phyloP scores from a whole-genome alignment of 2,329 filamentous ascomycete species.

The Gaeumannomyces tritici region DNA sequence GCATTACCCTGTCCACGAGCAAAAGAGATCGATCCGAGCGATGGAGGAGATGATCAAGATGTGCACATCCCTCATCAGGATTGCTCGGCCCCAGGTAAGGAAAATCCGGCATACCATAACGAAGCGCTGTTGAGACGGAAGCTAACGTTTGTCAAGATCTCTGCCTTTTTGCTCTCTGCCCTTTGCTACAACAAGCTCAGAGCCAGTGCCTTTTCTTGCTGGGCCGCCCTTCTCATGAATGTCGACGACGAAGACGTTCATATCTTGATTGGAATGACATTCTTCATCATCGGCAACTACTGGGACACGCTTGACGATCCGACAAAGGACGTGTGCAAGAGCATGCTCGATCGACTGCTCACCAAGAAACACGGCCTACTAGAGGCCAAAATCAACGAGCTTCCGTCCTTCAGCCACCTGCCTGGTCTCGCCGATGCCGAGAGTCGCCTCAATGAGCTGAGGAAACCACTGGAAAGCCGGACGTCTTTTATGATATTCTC shows the following conservation, averaged over 20 bases:
- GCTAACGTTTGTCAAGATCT: slow-evolving; percentile 49
- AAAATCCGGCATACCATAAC: not conserved
- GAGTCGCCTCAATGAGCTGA: slow-evolving; percentile 52
- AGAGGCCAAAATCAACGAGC: slow-evolving; percentile 56
- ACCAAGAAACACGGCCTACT: slow-evolving; percentile 52
- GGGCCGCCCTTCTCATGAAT: slow-evolving; percentile 67
- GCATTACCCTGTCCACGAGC: slow-evolving; percentile 53
- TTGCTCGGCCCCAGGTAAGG: slow-evolving; percentile 74
- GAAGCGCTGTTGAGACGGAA: not conserved
- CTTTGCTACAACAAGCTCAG: slow-evolving; percentile 67
- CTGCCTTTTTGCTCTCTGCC: slow-evolving; percentile 82
- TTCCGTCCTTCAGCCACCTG: slow-evolving; percentile 71
- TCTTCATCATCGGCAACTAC: slow-evolving; percentile 75
- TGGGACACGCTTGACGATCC: slow-evolving; percentile 59
- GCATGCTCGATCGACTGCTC: slow-evolving; percentile 56
- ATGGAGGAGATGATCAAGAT: slow-evolving; percentile 82
- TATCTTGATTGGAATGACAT: slow-evolving; percentile 75
- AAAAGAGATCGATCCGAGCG: slow-evolving; percentile 67
- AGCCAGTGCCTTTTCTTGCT: slow-evolving; percentile 71
- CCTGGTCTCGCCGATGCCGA: slow-evolving; percentile 61
- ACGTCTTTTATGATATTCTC: slow-evolving; percentile 63
- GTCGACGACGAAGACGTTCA: slow-evolving; percentile 67
- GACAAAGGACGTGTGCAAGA: slow-evolving; percentile 49
- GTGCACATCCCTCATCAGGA: slow-evolving; percentile 61
- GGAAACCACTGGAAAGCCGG: slow-evolving; percentile 54